Conservation (phyloP, 2,329 filamentous ascomycete genomes). For the Exophiala alcalophila region DNA sequence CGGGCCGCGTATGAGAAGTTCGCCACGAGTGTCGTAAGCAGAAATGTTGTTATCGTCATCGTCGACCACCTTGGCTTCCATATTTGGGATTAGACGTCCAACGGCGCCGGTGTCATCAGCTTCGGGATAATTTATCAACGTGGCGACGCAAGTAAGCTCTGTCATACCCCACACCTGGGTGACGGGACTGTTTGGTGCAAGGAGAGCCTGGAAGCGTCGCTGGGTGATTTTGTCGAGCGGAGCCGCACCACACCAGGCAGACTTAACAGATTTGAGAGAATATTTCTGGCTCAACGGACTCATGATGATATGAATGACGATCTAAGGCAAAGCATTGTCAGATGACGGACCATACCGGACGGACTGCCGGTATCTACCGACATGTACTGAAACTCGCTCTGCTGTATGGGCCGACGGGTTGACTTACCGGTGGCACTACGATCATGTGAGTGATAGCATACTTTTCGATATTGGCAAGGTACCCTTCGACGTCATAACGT, state of each 20-base stretch:
- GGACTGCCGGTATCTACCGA: too few relatives aligned
- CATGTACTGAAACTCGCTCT: too few relatives aligned
- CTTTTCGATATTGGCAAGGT: slow-evolving; percentile 7
- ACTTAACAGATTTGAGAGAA: slow-evolving; percentile 42
- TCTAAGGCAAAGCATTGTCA: slow-evolving; percentile 21
- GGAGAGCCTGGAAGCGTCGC: slow-evolving; percentile 40
- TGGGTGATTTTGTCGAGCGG: slow-evolving; percentile 44
- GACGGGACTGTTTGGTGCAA: slow-evolving; percentile 42
- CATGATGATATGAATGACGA: slow-evolving; percentile 16
- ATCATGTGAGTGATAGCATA: slow-evolving; percentile 33
- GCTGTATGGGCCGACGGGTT: neutral
- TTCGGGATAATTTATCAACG: slow-evolving; percentile 35
- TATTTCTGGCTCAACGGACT: slow-evolving; percentile 26
- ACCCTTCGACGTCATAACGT: slow-evolving; percentile 37
- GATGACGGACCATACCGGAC: slow-evolving; percentile 38
- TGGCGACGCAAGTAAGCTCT: slow-evolving; percentile 42
- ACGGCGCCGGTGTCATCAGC: slow-evolving; percentile 50
- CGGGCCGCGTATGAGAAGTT: slow-evolving; percentile 42
- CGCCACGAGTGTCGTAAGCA: slow-evolving; percentile 48
- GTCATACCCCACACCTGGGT: slow-evolving; percentile 56
- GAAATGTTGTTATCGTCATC: slow-evolving; percentile 56
- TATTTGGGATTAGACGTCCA: slow-evolving; percentile 43
- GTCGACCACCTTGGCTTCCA: slow-evolving; percentile 48
- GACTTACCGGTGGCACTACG: slow-evolving; percentile 43
- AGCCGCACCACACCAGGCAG: slow-evolving; percentile 49